Evolutionary conservation across 257 asterid genomes (phyloP), one percentile per base, ranked within the genome.

Genomic region (Leptodermis oblonga): DNA sequence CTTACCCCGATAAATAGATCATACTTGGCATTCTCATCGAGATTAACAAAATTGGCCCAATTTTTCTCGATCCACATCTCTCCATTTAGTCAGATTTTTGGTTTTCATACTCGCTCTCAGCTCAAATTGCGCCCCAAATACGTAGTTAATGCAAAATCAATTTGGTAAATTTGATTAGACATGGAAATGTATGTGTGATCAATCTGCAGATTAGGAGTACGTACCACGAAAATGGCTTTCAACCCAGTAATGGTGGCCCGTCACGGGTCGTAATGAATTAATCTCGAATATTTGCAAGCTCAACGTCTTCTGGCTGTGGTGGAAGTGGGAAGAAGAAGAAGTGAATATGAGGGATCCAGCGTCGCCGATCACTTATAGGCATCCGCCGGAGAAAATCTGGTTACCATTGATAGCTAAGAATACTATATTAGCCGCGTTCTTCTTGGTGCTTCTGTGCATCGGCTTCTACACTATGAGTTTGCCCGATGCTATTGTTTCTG

Each of bases 381-480:
- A 84, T 79, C 68, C 54, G 13, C 20, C 49, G 79, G 90, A 85
- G 72, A 74, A 73, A 84, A 75, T 85, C 73, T 83, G 83, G 71
- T 80, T 82, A 76, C 84, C 88, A 67, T 46, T 82, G 48, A 54
- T 66, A 60, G 76, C 71, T 36, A 51, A 15, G 48, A 71, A 62
- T 25, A 37, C 61, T 17, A 43, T 68, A 4, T 70, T 78, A 28
- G 80, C 70, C 22, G 76, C 78, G 62, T 74, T 79, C 69, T 81
- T 85, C 68, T 72, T 87, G 49, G 28, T 78, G 45, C 74, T 90
- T 30, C 74, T 90, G 26, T 72, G 80, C 58, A n/a, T 84, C 68
- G 87, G 96, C 76, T 86, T 86, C 74, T n/a, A 88, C 22, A 82
- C 87, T 83, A 84, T 88, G 77, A 88, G 87, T 81, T 84, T 80